phyloP scores from a whole-genome alignment of 2,329 filamentous ascomycete genomes.

The Aureobasidium sp. region DNA sequence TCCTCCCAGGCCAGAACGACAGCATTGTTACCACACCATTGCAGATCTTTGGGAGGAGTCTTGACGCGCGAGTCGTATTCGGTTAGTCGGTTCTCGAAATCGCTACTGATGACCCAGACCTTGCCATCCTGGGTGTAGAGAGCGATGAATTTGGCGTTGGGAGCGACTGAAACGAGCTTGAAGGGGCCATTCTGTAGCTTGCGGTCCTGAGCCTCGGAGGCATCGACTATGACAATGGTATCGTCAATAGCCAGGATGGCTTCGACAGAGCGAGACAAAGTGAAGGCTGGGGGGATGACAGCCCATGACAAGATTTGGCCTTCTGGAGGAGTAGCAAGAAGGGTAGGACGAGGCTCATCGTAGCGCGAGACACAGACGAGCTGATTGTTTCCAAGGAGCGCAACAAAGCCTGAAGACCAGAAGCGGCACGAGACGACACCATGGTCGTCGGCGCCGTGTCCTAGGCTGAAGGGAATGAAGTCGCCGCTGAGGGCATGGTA shows the following conservation, averaged over 20 bases:
- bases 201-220: slow-evolving; percentile 82
- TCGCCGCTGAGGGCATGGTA: slow-evolving; percentile 90
- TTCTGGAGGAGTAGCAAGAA: slow-evolving; percentile 66
- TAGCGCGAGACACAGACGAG: slow-evolving; percentile 84
- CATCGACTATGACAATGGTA: slow-evolving; percentile 80
- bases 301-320: slow-evolving; percentile 82
- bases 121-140: slow-evolving; percentile 79
- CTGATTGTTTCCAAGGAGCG: slow-evolving; percentile 78
- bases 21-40: slow-evolving; percentile 95
- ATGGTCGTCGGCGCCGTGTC: slow-evolving; percentile 77
- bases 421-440: slow-evolving; percentile 83
- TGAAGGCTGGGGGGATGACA: slow-evolving; percentile 77
- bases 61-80: slow-evolving; percentile 85
- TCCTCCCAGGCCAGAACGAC: slow-evolving; percentile 95
- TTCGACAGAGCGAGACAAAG: slow-evolving; percentile 86
- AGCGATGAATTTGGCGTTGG: slow-evolving; percentile 79
- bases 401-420: slow-evolving; percentile 87
- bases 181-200: slow-evolving; percentile 89
- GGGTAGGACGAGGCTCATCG: slow-evolving; percentile 77
- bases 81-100: slow-evolving; percentile 86
- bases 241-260: slow-evolving; percentile 76
- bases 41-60: slow-evolving; percentile 75
- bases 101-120: slow-evolving; percentile 86
- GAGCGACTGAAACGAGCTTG: slow-evolving; percentile 80
- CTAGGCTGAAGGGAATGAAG: slow-evolving; percentile 88